Conservation (phyloP, 768 basidiomycete genomes). For the Clathrus columnatus region DNA sequence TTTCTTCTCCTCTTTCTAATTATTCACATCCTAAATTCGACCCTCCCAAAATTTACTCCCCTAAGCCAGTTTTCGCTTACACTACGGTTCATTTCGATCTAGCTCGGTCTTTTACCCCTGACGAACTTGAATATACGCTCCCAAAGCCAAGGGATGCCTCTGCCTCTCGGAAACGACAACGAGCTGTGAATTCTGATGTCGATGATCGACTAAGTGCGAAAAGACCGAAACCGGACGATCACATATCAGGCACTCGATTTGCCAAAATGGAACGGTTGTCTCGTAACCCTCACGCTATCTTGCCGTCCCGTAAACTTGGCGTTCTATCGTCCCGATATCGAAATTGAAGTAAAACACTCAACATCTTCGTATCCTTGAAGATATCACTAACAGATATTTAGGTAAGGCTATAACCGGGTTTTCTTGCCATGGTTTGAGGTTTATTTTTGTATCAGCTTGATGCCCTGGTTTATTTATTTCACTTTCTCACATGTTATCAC, state of each 20-base stretch:
- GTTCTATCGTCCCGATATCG: no score
- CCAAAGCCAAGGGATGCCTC: neutral
- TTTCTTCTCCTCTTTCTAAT: neutral
- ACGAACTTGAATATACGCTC: neutral
- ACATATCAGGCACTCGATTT: neutral
- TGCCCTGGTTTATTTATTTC: neutral
- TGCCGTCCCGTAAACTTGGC: neutral
- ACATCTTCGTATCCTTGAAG: no score
- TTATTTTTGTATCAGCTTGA: no score
- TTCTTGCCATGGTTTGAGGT: no score
- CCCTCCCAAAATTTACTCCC: slow-evolving; percentile 5
- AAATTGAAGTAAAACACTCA: no score
- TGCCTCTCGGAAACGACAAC: slow-evolving; percentile 3
- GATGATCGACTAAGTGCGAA: neutral
- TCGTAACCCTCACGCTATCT: neutral
- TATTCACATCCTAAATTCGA: neutral
- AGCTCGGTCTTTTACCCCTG: neutral
- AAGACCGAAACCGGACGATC: neutral
- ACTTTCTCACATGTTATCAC: neutral
- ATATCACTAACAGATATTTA: no score
- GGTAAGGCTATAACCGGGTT: no score
- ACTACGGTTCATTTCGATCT: slow-evolving; percentile 7
- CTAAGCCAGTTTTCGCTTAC: slow-evolving; percentile 8
- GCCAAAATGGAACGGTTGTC: neutral
- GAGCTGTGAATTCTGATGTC: neutral